Base-by-base conservation (phyloP, 371 early-diverging fungal species). In the Mortierella sp. region DNA sequence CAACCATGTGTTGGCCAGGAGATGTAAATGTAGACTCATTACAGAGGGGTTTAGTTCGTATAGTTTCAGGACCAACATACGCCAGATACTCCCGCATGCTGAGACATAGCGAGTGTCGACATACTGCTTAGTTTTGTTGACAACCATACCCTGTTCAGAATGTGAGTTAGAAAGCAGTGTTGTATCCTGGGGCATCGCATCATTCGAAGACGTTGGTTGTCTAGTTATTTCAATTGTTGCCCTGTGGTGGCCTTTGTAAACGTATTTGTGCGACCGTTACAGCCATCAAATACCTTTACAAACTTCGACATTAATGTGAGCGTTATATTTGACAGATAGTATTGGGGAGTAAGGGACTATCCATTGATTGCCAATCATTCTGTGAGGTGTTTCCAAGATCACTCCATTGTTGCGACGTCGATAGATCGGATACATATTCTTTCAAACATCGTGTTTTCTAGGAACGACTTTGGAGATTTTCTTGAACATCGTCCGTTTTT, bases 221-320 rank as follows among this genome's bases (percentile, higher is more conserved):
- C n/a, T 15, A 9, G 45, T n/a, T n/a, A 15, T 45, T 45, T 17
- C 45, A 26, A 63, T 47, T 29, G 37, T 62, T 40, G 75, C 70
- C 15, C 61, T 7, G 58, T 84, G 75, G 40, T 73, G 63, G 5
- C 84, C 82, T 32, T 84, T 82, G 57, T 63, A 51, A 9, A 81
- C 63, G 60, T 83, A 85, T 76, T 4, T 84, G 84, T 66, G 28
- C 49, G 17, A 29, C 67, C 15, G 63, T 82, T 32, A 28, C 51
- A 8, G 59, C 82, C 10, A 57, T 84, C 29, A 84, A 84, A 51
- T 84, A 84, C 47, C 28, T 84, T 1, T 84, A 71, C 72, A 84
- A 81, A 53, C 55, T 80, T 85, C 82, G 1, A 85, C 79, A 57
- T 85, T 83, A 34, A 83, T 81, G 62, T 85, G 76, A 1, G 83